These are phyloP conservation scores for Penicillium glabrum DNA, from an alignment of 2,329 filamentous ascomycete genomes.

Conservation along the genomic window DNA sequence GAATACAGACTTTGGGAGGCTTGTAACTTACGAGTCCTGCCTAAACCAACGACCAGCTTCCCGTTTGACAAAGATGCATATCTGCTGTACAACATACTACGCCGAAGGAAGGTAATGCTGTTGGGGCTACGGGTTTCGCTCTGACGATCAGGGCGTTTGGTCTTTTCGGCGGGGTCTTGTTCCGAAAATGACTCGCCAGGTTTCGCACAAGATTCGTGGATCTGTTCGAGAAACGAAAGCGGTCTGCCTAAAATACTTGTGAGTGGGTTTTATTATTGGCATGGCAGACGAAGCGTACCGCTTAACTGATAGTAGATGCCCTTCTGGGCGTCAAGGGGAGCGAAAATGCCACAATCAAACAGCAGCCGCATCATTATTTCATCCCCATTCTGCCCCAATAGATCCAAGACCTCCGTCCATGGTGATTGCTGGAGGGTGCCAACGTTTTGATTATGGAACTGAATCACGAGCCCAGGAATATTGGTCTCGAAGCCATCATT, in stretches of 20 bases:
- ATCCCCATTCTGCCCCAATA: slow-evolving; percentile 75
- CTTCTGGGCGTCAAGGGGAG: slow-evolving; percentile 57
- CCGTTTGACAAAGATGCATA: slow-evolving; percentile 69
- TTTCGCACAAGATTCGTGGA: slow-evolving; percentile 10
- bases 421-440: slow-evolving; percentile 64
- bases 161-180: neutral
- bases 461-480: slow-evolving; percentile 66
- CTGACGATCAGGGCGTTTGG: neutral
- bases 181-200: neutral
- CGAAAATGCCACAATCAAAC: slow-evolving; percentile 74
- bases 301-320: slow-evolving; percentile 77
- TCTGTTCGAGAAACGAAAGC: slow-evolving; percentile 30
- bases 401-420: slow-evolving; percentile 73
- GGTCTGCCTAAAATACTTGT: slow-evolving; percentile 23
- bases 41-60: slow-evolving; percentile 69
- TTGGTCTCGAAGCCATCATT: slow-evolving; percentile 39
- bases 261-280: neutral
- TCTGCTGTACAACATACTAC: slow-evolving; percentile 81
- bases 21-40: slow-evolving; percentile 69
- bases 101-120: slow-evolving; percentile 74
- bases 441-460: slow-evolving; percentile 69
- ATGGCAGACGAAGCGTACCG: slow-evolving; percentile 52
- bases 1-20: neutral
- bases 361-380: slow-evolving; percentile 75
- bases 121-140: slow-evolving; percentile 35